These are phyloP conservation scores for Nakazawaea populi DNA, from an alignment of 805 yeast species.

Conservation along the genomic window DNA sequence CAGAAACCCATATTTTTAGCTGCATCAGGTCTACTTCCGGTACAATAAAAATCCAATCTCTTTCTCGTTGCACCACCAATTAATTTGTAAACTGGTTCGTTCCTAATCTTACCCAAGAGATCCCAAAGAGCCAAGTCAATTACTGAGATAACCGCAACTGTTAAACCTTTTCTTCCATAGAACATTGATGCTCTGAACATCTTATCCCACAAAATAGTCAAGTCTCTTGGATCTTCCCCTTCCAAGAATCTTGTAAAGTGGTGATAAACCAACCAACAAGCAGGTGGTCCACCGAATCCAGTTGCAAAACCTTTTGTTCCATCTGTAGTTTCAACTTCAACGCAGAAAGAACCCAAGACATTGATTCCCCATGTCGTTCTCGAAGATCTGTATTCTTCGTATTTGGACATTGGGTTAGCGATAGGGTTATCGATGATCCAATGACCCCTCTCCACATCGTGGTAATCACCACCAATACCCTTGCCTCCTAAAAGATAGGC, in stretches of 20 bases:
- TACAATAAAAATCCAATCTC: conserved; percentile 40
- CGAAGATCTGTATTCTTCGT: conserved; percentile 36
- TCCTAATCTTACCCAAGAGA: conserved; percentile 41
- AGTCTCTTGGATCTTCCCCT: conserved; percentile 42
- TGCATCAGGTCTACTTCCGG: conserved; percentile 41
- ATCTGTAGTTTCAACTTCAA: conserved; percentile 41
- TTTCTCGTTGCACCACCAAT: conserved; percentile 46
- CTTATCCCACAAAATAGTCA: conserved; percentile 41
- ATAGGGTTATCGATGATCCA: conserved; percentile 43
- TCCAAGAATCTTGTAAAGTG: conserved; percentile 41
- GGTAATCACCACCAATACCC: conserved; percentile 48
- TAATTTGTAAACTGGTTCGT: conserved; percentile 46
- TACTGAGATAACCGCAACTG: conserved; percentile 41
- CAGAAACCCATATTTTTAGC: conserved; percentile 47
- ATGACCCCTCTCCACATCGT: conserved; percentile 41
- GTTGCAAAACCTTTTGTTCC: conserved; percentile 47
- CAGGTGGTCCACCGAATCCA: conserved; percentile 47
- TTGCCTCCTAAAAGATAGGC: conserved; percentile 36
- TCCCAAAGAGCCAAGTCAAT: conserved; percentile 48
- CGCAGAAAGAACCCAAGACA: conserved; percentile 44
- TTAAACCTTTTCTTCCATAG: conserved; percentile 44
- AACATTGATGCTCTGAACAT: conserved; percentile 44
- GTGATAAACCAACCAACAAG: conserved; percentile 40
- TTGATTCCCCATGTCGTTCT: conserved; percentile 46
- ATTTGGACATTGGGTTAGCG: conserved; percentile 45